These are phyloP conservation scores for Neurospora sp. DNA, from an alignment of 2,329 filamentous ascomycete genomes.

Conservation along the genomic window DNA sequence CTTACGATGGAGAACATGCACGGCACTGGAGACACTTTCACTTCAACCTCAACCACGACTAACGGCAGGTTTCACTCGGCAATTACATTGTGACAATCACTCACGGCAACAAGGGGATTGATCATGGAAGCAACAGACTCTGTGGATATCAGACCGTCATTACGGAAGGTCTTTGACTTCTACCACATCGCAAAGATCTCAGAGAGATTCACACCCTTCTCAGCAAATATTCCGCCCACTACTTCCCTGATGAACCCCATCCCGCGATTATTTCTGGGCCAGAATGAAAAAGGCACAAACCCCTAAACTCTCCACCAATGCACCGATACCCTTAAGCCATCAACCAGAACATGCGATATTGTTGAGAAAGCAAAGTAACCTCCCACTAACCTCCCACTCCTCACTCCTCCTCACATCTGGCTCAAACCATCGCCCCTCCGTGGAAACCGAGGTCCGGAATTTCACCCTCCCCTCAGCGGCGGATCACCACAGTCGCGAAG, in stretches of 20 bases:
- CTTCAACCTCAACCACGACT: not conserved
- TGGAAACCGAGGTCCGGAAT: not conserved
- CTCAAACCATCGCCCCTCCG: not conserved
- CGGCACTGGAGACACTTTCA: not conserved
- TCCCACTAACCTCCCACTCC: not conserved
- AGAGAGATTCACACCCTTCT: not conserved
- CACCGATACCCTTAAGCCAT: not conserved
- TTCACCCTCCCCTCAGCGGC: not conserved
- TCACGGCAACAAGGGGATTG: not conserved
- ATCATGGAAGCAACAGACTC: not conserved
- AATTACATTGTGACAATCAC: not conserved
- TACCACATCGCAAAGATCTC: not conserved
- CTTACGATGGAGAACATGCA: not conserved
- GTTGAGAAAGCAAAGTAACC: not conserved
- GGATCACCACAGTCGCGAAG: not conserved
- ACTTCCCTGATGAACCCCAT: no score
- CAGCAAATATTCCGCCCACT: no score
- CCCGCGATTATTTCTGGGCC: not conserved
- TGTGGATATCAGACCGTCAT: not conserved
- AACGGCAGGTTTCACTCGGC: not conserved
- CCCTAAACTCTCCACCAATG: not conserved
- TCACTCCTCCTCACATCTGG: not conserved
- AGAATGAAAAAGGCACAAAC: not conserved
- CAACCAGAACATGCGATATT: not conserved
- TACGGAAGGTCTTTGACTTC: not conserved